These are phyloP conservation scores for Solanum clarkiae DNA, from an alignment of 257 asterid genomes.

Conservation along the genomic window DNA sequence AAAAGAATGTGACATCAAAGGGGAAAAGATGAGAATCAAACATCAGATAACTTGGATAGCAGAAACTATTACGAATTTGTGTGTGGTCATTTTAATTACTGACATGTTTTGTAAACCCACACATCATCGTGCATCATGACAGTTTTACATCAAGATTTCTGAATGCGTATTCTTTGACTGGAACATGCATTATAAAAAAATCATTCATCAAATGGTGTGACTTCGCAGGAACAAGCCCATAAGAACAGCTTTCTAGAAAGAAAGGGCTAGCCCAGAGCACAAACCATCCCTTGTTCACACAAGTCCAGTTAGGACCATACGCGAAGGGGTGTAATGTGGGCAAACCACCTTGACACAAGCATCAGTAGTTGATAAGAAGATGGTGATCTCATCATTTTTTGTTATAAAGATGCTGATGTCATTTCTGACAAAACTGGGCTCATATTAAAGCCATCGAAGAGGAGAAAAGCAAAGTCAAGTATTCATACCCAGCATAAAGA, in stretches of 20 bases:
- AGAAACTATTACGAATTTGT: not conserved
- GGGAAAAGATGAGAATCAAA: not conserved
- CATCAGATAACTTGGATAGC: not conserved
- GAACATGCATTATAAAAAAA: not conserved
- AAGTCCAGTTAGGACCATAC: not conserved
- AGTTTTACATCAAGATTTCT: not conserved
- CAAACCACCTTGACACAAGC: not conserved
- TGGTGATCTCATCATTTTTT: not conserved
- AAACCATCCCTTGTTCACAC: not conserved
- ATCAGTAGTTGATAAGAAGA: not conserved
- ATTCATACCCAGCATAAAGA: not conserved
- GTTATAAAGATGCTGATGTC: not conserved
- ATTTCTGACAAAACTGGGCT: not conserved
- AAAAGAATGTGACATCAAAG: not conserved
- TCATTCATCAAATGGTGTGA: not conserved
- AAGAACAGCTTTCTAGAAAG: not conserved
- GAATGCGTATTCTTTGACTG: not conserved
- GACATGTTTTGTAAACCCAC: not conserved
- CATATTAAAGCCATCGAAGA: not conserved
- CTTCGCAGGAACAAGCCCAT: not conserved
- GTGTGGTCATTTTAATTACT: not conserved
- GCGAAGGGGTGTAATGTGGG: not conserved
- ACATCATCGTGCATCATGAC: not conserved
- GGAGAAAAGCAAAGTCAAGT: not conserved
- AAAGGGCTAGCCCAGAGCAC: not conserved